Evolutionary conservation across 2,329 filamentous ascomycete species (phyloP).

Genomic region (Talaromyces albobiverticillius): DNA sequence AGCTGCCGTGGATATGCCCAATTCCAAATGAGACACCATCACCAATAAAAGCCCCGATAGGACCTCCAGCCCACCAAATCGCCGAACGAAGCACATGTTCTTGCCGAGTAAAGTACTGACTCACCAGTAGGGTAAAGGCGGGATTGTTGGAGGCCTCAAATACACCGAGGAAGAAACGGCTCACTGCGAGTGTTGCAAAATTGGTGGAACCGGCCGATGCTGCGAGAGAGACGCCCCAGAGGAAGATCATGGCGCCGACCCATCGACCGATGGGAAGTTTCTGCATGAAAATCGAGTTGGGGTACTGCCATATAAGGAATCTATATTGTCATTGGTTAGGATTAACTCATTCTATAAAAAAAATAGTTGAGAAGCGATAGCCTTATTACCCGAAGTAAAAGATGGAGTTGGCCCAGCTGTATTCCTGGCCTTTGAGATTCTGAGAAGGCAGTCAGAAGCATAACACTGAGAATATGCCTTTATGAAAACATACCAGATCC

Average conservation of each 20-base stretch:
- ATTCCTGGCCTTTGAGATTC: conserved; percentile 2
- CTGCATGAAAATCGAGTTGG: not conserved
- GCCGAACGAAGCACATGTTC: not conserved
- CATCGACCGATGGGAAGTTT: conserved; percentile 9
- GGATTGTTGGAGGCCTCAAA: conserved; percentile 10
- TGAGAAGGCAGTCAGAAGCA: not conserved
- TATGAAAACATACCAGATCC: not conserved
- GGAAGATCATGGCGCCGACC: conserved; percentile 4
- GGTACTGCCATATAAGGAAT: not conserved
- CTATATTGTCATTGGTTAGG: not conserved
- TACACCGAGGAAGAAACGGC: conserved; percentile 7
- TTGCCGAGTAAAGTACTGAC: not conserved
- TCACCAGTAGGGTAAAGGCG: not conserved
- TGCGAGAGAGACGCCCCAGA: conserved; percentile 3
- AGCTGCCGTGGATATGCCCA: not conserved
- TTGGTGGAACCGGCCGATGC: conserved; percentile 3
- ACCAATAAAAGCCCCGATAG: conserved; percentile 2
- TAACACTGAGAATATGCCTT: not conserved
- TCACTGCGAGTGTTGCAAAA: not conserved
- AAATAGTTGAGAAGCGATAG: too few species aligned
- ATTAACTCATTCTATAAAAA: too few species aligned
- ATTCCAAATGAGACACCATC: not conserved
- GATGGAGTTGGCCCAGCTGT: conserved; percentile 3
- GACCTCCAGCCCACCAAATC: not conserved
- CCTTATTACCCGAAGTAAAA: conserved; percentile 5